Conservation (phyloP, 2,329 filamentous ascomycete genomes). For the Polychaeton citri region DNA sequence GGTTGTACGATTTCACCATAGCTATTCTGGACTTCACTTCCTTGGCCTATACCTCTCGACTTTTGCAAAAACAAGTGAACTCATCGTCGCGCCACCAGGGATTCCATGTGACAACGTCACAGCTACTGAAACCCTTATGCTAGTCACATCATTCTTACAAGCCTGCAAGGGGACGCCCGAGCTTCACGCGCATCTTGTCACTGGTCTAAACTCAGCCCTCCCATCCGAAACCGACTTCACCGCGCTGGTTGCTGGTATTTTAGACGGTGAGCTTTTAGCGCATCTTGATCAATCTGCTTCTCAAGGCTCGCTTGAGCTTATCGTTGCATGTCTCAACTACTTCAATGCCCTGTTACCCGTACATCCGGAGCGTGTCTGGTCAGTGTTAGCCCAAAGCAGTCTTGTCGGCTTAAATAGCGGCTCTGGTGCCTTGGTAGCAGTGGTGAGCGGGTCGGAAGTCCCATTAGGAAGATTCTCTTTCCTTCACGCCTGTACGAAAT, state of each 20-base stretch:
- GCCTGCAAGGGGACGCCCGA: slow-evolving; percentile 21
- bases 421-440: slow-evolving; percentile 60
- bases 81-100: slow-evolving; percentile 6
- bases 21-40: slow-evolving; percentile 67
- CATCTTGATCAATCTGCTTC: slow-evolving; percentile 41
- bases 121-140: slow-evolving; percentile 57
- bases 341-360: slow-evolving; percentile 56
- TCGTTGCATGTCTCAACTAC: slow-evolving; percentile 69
- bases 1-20: slow-evolving; percentile 59
- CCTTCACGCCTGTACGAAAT: slow-evolving; percentile 54
- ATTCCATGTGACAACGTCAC: slow-evolving; percentile 41
- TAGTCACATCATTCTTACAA: slow-evolving; percentile 57
- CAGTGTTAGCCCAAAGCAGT: slow-evolving; percentile 68
- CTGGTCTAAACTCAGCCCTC: slow-evolving; percentile 36
- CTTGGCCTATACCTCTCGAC: slow-evolving; percentile 64
- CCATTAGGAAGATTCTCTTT: slow-evolving; percentile 65
- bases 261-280: slow-evolving; percentile 53
- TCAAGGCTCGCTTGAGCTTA: slow-evolving; percentile 51
- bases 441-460: slow-evolving; percentile 74
- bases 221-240: slow-evolving; percentile 56
- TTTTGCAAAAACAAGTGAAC: slow-evolving; percentile 39
- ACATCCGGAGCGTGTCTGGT: slow-evolving; percentile 80
- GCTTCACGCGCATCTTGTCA: slow-evolving; percentile 24
- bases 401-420: slow-evolving; percentile 65
- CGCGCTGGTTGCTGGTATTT: slow-evolving; percentile 67